phyloP scores from a whole-genome alignment of 805 yeast species.

The Tetrapisispora taiwanensis region DNA sequence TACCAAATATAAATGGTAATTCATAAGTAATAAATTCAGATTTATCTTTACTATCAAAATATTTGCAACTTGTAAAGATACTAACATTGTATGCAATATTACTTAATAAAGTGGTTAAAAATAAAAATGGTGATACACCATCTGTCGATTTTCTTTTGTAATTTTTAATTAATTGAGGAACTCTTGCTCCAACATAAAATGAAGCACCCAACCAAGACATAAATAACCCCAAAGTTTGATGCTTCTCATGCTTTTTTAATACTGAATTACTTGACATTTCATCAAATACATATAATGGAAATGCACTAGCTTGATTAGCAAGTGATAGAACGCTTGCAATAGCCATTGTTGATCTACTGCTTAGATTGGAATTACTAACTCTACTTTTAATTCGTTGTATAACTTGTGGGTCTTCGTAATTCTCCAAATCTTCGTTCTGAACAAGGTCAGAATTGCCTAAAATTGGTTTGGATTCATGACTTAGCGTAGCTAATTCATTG shows the following conservation, averaged over 20 bases:
- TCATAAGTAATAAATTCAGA: constrained; percentile 51
- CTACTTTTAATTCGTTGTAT: constrained; percentile 1
- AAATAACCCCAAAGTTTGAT: constrained; percentile 31
- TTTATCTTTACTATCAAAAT: constrained; percentile 31
- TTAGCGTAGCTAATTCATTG: constrained; percentile 22
- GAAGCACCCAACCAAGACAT: constrained; percentile 75
- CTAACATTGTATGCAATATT: constrained; percentile 69
- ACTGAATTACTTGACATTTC: background rate
- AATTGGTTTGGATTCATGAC: constrained; percentile 27
- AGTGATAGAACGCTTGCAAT: background rate
- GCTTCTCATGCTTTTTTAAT: background rate
- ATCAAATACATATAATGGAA: background rate
- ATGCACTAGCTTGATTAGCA: constrained; percentile 4
- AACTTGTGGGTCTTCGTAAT: background rate
- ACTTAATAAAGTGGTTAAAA: constrained; percentile 69
- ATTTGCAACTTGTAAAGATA: constrained; percentile 55
- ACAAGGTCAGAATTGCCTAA: background rate
- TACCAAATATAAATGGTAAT: constrained; percentile 73
- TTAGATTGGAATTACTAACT: background rate
- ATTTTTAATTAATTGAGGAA: constrained; percentile 79
- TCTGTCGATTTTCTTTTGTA: constrained; percentile 70
- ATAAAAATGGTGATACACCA: constrained; percentile 74
- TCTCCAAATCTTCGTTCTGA: background rate
- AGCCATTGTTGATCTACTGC: background rate
- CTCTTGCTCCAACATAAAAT: constrained; percentile 65